Evolutionary conservation across 441 rosid species (phyloP), one percentile per base, ranked within the genome.

Genomic region (Populus tomentosa): DNA sequence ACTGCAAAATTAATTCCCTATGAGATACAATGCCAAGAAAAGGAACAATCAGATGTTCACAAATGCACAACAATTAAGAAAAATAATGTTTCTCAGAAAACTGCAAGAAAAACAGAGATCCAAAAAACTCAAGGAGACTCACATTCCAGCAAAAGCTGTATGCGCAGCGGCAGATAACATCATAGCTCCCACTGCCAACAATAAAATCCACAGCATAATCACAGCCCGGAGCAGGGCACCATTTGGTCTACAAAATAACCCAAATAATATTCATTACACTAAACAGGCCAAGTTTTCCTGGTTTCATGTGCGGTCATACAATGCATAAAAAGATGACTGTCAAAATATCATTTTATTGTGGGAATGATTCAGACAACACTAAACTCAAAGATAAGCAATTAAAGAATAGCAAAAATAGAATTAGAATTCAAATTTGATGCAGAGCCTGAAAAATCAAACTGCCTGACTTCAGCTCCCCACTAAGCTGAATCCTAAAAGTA

Each of bases 141-240:
- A 91, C 99, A 74, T 88, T 94, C 98, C 98, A 96, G 84, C 99
- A 96, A 83, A 96, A 96, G 84, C 86, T 86, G 82, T 85, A 86
- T 1, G 92, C 87, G 81, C 99, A 95, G 67, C 84, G 78, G 85
- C 98, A 95, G 36, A 86, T 78, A 53, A 93, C 97, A 83, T 92
- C 98, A 78, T 75, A 95, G 75, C 75, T 90, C 81, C 87, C 99
- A 80, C 93, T 81, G 67, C 97, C 98, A 63, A 88, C 86, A 77
- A 80, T 75, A 87, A 92, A 95, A 78, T 90, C 91, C 76, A 95
- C 87, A 11, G 97, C 99, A 82, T 80, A 82, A 66, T 93, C 98
- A 76, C 99, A 93, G 67, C 99, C 99, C 2, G 97, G 97, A 74
- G 99, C 98, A 81, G 98, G 99, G 82, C 99, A 96, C 98, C 98